Evolutionary conservation across 1,139 yeast species (phyloP).

Genomic region (Blastobotrys raffinosifermentans): DNA sequence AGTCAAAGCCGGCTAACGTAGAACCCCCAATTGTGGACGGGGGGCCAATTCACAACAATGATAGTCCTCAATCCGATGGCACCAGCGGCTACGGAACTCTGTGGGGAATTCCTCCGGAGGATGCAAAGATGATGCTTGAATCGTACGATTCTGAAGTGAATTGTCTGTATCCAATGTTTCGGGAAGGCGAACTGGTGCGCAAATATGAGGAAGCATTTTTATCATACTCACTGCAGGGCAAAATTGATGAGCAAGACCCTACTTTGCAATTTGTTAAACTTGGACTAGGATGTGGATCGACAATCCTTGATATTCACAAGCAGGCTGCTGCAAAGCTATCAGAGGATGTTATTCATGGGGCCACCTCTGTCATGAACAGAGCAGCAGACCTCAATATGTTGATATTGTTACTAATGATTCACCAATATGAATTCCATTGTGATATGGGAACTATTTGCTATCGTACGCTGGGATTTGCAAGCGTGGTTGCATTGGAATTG

Average conservation of each 20-base stretch:
- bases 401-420: conserved; percentile 18
- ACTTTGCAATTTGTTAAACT: conserved; percentile 16
- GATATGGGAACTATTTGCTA: conserved; percentile 23
- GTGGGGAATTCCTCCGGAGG: conserved; percentile 14
- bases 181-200: conserved; percentile 17
- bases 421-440: conserved; percentile 24
- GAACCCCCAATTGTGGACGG: no score
- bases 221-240: conserved; percentile 7
- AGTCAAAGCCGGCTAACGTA: no score
- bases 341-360: no score
- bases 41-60: no score
- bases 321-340: conserved; percentile 17
- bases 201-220: conserved; percentile 18
- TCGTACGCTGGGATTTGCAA: conserved; percentile 22
- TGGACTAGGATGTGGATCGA: conserved; percentile 21
- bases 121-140: conserved; percentile 16
- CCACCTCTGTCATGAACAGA: conserved; percentile 17
- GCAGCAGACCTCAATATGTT: conserved; percentile 15
- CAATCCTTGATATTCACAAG: conserved; percentile 14
- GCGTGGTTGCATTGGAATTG: conserved; percentile 21
- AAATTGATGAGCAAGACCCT: no score
- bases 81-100: no score
- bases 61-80: no score
- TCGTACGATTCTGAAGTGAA: conserved; percentile 24
- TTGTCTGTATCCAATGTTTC: conserved; percentile 25